These are phyloP conservation scores for Lumnitzera racemosa DNA, from an alignment of 345 rosid genomes.

Conservation along the genomic window DNA sequence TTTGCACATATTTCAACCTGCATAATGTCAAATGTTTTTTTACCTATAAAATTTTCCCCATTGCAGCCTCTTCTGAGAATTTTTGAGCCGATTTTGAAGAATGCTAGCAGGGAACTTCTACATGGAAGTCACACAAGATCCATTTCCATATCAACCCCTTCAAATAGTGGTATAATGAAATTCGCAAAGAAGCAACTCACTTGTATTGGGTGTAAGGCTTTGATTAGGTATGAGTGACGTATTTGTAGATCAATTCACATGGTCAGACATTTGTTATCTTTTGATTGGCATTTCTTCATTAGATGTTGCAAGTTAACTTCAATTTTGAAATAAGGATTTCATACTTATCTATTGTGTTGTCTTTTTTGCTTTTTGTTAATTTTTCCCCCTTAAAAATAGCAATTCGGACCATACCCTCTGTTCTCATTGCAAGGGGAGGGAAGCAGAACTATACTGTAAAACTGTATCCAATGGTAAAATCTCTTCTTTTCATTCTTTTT, in stretches of 20 bases:
- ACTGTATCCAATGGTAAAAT: conserved; percentile 76
- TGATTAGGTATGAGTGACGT: conserved; percentile 41
- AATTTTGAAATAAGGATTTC: neutral
- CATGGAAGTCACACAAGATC: conserved; percentile 92
- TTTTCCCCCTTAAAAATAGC: conserved; percentile 18
- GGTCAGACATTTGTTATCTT: conserved; percentile 1
- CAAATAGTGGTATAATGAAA: conserved; percentile 90
- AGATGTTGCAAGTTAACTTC: neutral
- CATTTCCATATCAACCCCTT: conserved; percentile 81
- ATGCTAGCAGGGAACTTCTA: conserved; percentile 90
- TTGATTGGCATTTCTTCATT: neutral
- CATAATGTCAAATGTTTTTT: conserved; percentile 4
- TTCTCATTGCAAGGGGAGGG: conserved; percentile 87
- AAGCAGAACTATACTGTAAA: conserved; percentile 84
- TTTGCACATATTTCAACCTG: conserved; percentile 4
- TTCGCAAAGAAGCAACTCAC: conserved; percentile 80
- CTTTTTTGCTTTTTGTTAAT: conserved; percentile 1
- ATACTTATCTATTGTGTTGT: neutral
- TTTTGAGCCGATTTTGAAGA: conserved; percentile 94
- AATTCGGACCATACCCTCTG: conserved; percentile 58
- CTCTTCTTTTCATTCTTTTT: conserved; percentile 5
- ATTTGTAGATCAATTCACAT: neutral
- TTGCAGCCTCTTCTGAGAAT: conserved; percentile 90
- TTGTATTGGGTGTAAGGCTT: conserved; percentile 87
- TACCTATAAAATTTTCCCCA: conserved; percentile 3